Percentiles rank a stretch among this genome's conserved stretches.
These are phyloP conservation scores for Russula dissimulans DNA, from an alignment of 768 basidiomycete species.

Conservation along the genomic window DNA sequence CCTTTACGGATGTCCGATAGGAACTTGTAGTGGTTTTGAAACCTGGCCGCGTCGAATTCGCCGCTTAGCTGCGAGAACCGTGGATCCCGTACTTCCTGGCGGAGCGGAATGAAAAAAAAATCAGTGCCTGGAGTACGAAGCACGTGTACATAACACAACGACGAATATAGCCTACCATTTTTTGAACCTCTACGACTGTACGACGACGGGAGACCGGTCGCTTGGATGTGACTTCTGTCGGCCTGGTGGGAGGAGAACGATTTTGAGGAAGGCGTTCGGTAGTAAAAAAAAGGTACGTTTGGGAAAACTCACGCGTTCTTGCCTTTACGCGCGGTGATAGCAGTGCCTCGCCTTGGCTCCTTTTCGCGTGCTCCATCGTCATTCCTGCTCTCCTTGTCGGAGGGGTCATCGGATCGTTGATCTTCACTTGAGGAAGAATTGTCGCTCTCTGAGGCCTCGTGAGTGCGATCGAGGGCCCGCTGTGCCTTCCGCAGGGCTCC, in stretches of 20 bases:
- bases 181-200: slow-evolving; percentile 56
- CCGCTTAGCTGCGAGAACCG: slow-evolving; percentile 73
- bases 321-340: slow-evolving; percentile 47
- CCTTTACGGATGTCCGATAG: slow-evolving; percentile 51
- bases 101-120: not conserved
- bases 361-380: slow-evolving; percentile 19
- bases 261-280: not conserved
- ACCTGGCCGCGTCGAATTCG: slow-evolving; percentile 52
- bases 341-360: slow-evolving; percentile 25
- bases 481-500: slow-evolving; percentile 17
- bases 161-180: slow-evolving; percentile 39
- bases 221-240: slow-evolving; percentile 76
- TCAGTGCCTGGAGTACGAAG: not conserved
- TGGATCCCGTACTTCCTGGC: slow-evolving; percentile 75
- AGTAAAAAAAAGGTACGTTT: not conserved
- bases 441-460: not conserved
- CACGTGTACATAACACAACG: not conserved
- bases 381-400: not conserved
- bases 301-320: slow-evolving; percentile 75
- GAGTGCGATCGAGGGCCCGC: slow-evolving; percentile 12
- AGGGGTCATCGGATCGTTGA: not conserved
- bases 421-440: not conserved
- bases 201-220: slow-evolving; percentile 69
- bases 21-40: slow-evolving; percentile 66
- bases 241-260: slow-evolving; percentile 36